These are phyloP conservation scores for Leccinum variabile DNA, from an alignment of 1,284 basidiomycete genomes.

Conservation along the genomic window DNA sequence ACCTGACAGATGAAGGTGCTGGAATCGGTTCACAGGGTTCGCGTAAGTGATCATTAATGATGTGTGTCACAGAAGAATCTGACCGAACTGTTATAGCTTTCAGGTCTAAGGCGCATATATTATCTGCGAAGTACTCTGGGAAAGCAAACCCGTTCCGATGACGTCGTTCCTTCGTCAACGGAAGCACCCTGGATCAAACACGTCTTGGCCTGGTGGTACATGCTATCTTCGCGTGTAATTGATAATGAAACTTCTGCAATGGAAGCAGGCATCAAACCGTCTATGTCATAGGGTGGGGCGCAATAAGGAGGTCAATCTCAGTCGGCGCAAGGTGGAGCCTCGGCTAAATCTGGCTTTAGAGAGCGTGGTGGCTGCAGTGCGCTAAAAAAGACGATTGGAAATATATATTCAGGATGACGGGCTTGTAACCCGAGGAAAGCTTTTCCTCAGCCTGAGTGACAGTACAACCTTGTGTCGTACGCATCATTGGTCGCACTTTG, in stretches of 20 bases:
- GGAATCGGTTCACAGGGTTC: background rate
- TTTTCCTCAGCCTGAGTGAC: background rate
- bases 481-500: background rate
- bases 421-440: background rate
- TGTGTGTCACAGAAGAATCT: background rate
- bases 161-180: background rate
- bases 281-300: too few species aligned
- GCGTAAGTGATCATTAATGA: background rate
- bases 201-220: background rate
- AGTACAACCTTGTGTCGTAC: background rate
- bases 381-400: background rate
- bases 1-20: background rate
- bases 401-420: background rate
- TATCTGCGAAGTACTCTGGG: background rate
- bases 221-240: background rate
- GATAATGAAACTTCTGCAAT: background rate
- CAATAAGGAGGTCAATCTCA: background rate
- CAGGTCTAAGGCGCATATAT: background rate
- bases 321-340: background rate
- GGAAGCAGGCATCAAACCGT: background rate
- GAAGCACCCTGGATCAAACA: background rate
- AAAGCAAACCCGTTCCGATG: background rate
- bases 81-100: background rate
- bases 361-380: background rate
- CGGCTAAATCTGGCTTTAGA: background rate